These are phyloP conservation scores for Prunus persica DNA, from an alignment of 306 rosid species.

Conservation along the genomic window Prunus_persica_NCBIv2 NC_034011.1:5330001-5330500, in stretches of 20 bases:
- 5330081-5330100: not conserved
- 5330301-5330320: not conserved
- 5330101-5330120: not conserved
- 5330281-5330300: not conserved
- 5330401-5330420: not conserved
- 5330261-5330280: not conserved
- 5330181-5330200: not conserved
- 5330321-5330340: not conserved
- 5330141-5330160: not conserved
- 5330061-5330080: not conserved
- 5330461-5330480: not conserved
- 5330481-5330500: not conserved
- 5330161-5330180: not conserved
- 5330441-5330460: not conserved
- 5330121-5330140: not conserved
- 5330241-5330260: not conserved
- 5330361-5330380: not conserved
- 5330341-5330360: not conserved
- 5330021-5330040: conserved; percentile 86
- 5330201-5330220: not conserved
- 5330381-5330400: not conserved
- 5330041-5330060: conserved; percentile 32
- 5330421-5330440: not conserved
- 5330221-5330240: not conserved
- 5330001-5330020: conserved; percentile 84